phyloP scores from a whole-genome alignment of 352 stramenopile species.

The Phytophthora fragariae region DNA sequence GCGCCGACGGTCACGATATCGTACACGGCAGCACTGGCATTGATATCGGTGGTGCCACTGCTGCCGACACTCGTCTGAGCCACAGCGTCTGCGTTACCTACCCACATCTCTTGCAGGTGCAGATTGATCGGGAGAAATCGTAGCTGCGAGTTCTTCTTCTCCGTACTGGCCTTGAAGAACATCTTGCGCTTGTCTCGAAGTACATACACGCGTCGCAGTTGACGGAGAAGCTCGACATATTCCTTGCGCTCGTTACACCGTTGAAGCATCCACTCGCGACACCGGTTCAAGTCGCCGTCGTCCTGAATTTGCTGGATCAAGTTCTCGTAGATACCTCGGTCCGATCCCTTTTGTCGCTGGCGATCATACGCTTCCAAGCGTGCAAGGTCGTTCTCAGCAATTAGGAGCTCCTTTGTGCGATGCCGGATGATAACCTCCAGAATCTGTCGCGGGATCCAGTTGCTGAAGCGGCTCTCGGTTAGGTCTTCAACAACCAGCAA shows the following conservation, averaged over 20 bases:
- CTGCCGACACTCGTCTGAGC: conserved; percentile 46
- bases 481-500: conserved; percentile 86
- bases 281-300: conserved; percentile 83
- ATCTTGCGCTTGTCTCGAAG: conserved; percentile 74
- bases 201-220: conserved; percentile 71
- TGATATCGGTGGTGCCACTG: conserved; percentile 41
- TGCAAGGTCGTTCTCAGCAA: conserved; percentile 79
- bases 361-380: conserved; percentile 81
- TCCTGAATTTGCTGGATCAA: conserved; percentile 91
- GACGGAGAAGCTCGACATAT: conserved; percentile 74
- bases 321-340: conserved; percentile 89
- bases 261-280: conserved; percentile 87
- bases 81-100: conserved; percentile 59
- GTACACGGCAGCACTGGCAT: conserved; percentile 58
- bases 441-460: conserved; percentile 84
- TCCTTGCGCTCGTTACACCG: conserved; percentile 70
- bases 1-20: conserved; percentile 88
- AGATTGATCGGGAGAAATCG: conserved; percentile 89
- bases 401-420: conserved; percentile 77
- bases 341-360: conserved; percentile 79
- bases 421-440: conserved; percentile 83
- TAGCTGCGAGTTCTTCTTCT: conserved; percentile 85
- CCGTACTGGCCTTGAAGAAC: conserved; percentile 89
- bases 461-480: conserved; percentile 86
- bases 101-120: conserved; percentile 90